These are phyloP conservation scores for Cytidiella melzeri DNA, from an alignment of 768 basidiomycete genomes.

Conservation along the genomic window DNA sequence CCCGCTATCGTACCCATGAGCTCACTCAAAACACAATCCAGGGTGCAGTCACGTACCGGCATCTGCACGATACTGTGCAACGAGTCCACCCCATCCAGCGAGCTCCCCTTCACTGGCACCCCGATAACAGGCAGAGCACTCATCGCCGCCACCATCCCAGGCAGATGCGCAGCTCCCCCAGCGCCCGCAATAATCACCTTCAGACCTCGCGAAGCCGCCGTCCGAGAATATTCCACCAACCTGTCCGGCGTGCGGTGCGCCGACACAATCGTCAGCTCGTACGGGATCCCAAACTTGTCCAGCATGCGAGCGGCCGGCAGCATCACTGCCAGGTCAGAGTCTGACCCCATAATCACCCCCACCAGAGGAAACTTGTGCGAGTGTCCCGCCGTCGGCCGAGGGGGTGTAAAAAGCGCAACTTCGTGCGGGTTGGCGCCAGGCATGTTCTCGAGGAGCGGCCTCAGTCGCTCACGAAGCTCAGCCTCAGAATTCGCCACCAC, in stretches of 20 bases:
- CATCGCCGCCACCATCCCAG: constrained; percentile 97
- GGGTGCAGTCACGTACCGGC: constrained; percentile 60
- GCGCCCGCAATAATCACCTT: constrained; percentile 89
- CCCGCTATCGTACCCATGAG: constrained; percentile 50
- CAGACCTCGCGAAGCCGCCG: constrained; percentile 61
- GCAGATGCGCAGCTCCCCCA: constrained; percentile 97
- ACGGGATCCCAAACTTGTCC: constrained; percentile 76
- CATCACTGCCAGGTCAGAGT: constrained; percentile 95
- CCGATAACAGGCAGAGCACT: constrained; percentile 90
- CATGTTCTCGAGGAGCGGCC: constrained; percentile 63
- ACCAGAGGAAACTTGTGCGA: constrained; percentile 73
- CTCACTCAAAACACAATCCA: neutral
- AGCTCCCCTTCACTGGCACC: constrained; percentile 93
- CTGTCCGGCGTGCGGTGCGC: constrained; percentile 93
- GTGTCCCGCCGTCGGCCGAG: constrained; percentile 38
- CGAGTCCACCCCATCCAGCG: constrained; percentile 94
- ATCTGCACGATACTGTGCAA: constrained; percentile 97
- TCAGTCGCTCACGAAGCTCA: constrained; percentile 59
- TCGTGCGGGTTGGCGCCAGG: constrained; percentile 45
- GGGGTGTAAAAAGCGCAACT: constrained; percentile 46
- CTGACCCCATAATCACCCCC: constrained; percentile 96
- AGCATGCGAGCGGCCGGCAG: constrained; percentile 82
- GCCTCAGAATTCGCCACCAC: constrained; percentile 80
- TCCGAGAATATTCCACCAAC: constrained; percentile 74
- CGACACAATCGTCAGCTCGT: constrained; percentile 93